A percentile compares a stretch with the other conserved stretches of the same genome.
phyloP scores from a whole-genome alignment of 192 early-diverging fungal genomes.

The Lobulomyces angularis region DNA sequence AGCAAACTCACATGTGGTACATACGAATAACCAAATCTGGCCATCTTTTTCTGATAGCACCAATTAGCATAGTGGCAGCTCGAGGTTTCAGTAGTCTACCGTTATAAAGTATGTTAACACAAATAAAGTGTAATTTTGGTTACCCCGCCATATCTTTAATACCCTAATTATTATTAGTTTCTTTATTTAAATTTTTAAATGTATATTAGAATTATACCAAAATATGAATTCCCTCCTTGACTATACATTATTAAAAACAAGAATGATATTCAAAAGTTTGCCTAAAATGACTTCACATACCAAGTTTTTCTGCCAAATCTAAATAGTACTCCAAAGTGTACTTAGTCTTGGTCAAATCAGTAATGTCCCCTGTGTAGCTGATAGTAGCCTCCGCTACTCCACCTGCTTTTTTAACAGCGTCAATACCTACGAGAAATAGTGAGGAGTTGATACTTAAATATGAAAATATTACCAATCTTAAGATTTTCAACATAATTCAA shows the following conservation, averaged over 20 bases:
- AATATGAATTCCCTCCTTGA: slow-evolving; percentile 83
- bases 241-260: too few relatives aligned
- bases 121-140: too few relatives aligned
- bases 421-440: too few relatives aligned
- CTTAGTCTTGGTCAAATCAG: slow-evolving; percentile 67
- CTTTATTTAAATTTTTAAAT: too few relatives aligned
- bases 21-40: slow-evolving; percentile 90
- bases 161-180: slow-evolving; percentile 22
- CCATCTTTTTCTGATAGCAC: slow-evolving; percentile 71
- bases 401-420: slow-evolving; percentile 82
- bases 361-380: slow-evolving; percentile 87
- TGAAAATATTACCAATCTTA: too few relatives aligned
- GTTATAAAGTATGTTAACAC: not conserved
- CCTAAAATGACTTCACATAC: too few relatives aligned
- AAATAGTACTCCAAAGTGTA: slow-evolving; percentile 88
- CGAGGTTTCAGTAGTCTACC: slow-evolving; percentile 79
- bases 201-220: too few relatives aligned
- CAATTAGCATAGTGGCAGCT: slow-evolving; percentile 74
- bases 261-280: too few relatives aligned
- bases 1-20: slow-evolving; percentile 31
- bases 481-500: slow-evolving; percentile 96
- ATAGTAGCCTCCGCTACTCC: slow-evolving; percentile 88
- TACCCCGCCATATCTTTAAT: slow-evolving; percentile 99
- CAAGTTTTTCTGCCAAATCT: slow-evolving; percentile 76
- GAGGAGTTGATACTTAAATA: too few relatives aligned